Base-by-base conservation (phyloP, 2,329 filamentous ascomycete species). In the Claviceps humidiphila region DNA sequence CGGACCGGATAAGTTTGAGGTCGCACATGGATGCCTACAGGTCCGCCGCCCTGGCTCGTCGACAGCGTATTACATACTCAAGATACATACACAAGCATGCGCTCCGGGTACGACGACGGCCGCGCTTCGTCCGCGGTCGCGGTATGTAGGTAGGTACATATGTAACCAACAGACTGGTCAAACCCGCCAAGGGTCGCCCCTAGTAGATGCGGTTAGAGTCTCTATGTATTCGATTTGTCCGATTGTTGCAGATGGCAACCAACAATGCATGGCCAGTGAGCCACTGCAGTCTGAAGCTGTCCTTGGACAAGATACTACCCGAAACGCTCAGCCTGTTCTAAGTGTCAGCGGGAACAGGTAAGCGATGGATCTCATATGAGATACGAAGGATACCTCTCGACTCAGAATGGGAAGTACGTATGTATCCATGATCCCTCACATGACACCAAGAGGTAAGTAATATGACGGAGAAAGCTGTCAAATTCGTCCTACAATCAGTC, bases 141-240 rank as follows among this genome's bases (percentile, higher is more conserved):
- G 22, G 22, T 22, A 50, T 26, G 6, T 26, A 7, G 24, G 24
- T 26, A 26, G 1, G 5, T 26, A 26, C 24, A 6, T 7, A 26
- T 30, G 26, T 30, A 9, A 8, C 51, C 51, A 47, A 39, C 44
- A 44, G 39, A 51, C 26, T 51, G 45, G 46, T 49, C 49, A 54
- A 48, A 26, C 26, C 42, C 24, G 20, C 42, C 43, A 42, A 20
- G 47, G 42, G 43, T 43, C 13, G 17, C 43, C 38, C 40, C 38
- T 30, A 50, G 37, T 38, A n/a, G 39, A 16, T n/a, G 44, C 48
- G 38, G 37, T 38, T 50, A 38, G 43, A 20, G 24, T 24, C 4
- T 8, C 26, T 30, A 9, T 30, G 26, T 26, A 26, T n/a, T 47
- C 34, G 39, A 51, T 47, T 53, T 44, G 48, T 20, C 47, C n/a